A percentile compares a stretch with the other conserved stretches of the same genome.
phyloP scores from a whole-genome alignment of 1,139 yeast species.

The Yamadazyma sp. region DNA sequence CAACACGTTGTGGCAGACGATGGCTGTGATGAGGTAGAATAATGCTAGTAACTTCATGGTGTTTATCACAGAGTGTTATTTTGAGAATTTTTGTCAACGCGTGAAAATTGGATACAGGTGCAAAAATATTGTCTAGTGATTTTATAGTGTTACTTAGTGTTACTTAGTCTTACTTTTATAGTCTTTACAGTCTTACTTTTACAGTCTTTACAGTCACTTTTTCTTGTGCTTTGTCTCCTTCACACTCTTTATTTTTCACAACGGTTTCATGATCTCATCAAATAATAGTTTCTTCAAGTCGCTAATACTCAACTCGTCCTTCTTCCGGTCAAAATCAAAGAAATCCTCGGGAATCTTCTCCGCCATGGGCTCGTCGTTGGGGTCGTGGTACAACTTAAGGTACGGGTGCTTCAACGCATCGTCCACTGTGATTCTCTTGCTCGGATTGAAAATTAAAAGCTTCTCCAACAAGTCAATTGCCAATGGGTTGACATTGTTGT shows the following conservation, averaged over 20 bases:
- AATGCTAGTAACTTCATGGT: slow-evolving; percentile 4
- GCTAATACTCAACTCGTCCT: slow-evolving; percentile 46
- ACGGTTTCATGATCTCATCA: slow-evolving; percentile 51
- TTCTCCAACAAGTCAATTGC: slow-evolving; percentile 63
- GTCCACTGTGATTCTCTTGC: slow-evolving; percentile 59
- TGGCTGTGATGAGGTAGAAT: slow-evolving; percentile 19
- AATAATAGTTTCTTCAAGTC: slow-evolving; percentile 56
- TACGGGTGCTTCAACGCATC: slow-evolving; percentile 71
- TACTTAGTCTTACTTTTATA: no score
- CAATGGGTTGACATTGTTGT: slow-evolving; percentile 43
- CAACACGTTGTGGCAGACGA: slow-evolving; percentile 73
- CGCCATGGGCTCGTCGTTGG: slow-evolving; percentile 69
- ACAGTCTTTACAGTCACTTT: no score
- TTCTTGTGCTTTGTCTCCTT: no score
- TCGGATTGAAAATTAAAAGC: slow-evolving; percentile 63
- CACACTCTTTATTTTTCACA: slow-evolving; percentile 17
- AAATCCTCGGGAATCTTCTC: slow-evolving; percentile 56
- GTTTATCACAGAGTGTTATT: slow-evolving; percentile 5
- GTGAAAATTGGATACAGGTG: no score
- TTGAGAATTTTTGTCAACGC: slow-evolving; percentile 5
- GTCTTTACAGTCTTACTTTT: no score
- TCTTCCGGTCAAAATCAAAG: slow-evolving; percentile 60
- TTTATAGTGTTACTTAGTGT: no score
- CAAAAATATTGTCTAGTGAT: no score
- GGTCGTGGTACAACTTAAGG: slow-evolving; percentile 64